These are phyloP conservation scores for Exobasidium rhododendri DNA, from an alignment of 1,284 basidiomycete species.

Conservation along the genomic window DNA sequence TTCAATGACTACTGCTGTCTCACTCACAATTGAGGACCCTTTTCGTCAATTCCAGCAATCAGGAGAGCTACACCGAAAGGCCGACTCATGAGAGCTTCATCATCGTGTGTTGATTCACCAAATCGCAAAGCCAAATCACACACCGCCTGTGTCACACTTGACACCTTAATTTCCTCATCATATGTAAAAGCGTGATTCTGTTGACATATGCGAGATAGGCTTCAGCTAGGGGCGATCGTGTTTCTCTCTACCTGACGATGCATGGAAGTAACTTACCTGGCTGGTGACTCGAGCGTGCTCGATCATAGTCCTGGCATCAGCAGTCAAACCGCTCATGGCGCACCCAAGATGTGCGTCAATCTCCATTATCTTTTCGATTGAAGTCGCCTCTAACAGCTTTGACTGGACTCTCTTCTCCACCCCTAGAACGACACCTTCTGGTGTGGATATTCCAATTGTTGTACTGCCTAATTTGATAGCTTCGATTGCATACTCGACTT, in stretches of 20 bases:
- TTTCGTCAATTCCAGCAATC: slow-evolving; percentile 93
- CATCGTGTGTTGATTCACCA: slow-evolving; percentile 91
- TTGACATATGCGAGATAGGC: slow-evolving; percentile 54
- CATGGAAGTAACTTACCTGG: slow-evolving; percentile 20
- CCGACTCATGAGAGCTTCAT: slow-evolving; percentile 95
- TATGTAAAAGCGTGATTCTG: slow-evolving; percentile 95
- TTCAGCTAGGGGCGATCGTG: background rate
- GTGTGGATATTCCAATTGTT: slow-evolving; percentile 72
- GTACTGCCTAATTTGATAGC: slow-evolving; percentile 72
- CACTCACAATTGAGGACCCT: slow-evolving; percentile 76
- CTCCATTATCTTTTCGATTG: slow-evolving; percentile 99
- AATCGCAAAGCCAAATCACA: slow-evolving; percentile 96
- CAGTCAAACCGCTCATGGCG: slow-evolving; percentile 96
- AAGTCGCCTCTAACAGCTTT: slow-evolving; percentile 86
- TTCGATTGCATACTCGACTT: slow-evolving; percentile 93
- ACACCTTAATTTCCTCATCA: slow-evolving; percentile 90
- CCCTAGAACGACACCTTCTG: slow-evolving; percentile 84
- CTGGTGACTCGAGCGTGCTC: slow-evolving; percentile 97
- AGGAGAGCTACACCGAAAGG: slow-evolving; percentile 97
- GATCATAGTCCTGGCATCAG: slow-evolving; percentile 98
- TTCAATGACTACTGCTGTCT: background rate
- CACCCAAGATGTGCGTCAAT: slow-evolving; percentile 94
- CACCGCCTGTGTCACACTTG: slow-evolving; percentile 82
- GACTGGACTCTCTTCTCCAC: slow-evolving; percentile 99
- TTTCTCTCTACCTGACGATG: background rate